Conservation (phyloP, 305 asterid genomes). For the Fraxinus dipetala region DNA sequence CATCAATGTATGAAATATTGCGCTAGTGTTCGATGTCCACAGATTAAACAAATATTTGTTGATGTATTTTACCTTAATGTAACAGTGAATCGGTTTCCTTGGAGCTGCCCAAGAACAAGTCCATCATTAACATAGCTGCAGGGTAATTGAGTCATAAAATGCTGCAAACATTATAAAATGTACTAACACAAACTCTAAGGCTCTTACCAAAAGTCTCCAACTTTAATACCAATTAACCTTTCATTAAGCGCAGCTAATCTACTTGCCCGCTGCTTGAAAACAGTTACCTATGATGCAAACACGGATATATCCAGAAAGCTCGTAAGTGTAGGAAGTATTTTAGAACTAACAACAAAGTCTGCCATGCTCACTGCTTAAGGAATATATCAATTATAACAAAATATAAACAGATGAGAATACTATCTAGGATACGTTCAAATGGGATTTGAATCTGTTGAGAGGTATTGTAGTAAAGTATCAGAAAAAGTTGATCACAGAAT, state of each 20-base stretch:
- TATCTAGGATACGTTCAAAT: neutral
- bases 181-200: conserved; percentile 20
- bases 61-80: conserved; percentile 58
- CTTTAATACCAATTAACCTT: conserved; percentile 76
- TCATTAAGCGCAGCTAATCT: conserved; percentile 74
- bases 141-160: conserved; percentile 20
- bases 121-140: conserved; percentile 87
- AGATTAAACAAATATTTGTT: conserved; percentile 12
- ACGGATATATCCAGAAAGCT: neutral
- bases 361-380: neutral
- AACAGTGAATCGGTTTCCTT: conserved; percentile 85
- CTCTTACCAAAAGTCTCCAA: conserved; percentile 92
- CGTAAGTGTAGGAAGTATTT: neutral
- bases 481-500: neutral
- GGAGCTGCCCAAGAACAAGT: conserved; percentile 88
- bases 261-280: conserved; percentile 84
- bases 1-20: conserved; percentile 14
- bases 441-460: neutral
- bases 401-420: neutral
- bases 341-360: neutral
- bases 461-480: neutral
- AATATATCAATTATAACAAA: neutral
- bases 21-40: neutral
- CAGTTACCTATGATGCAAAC: conserved; percentile 63
- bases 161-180: conserved; percentile 18